Evolutionary conservation across 2,329 filamentous ascomycete species (phyloP).

Genomic region (Sporothrix euskadiensis): DNA sequence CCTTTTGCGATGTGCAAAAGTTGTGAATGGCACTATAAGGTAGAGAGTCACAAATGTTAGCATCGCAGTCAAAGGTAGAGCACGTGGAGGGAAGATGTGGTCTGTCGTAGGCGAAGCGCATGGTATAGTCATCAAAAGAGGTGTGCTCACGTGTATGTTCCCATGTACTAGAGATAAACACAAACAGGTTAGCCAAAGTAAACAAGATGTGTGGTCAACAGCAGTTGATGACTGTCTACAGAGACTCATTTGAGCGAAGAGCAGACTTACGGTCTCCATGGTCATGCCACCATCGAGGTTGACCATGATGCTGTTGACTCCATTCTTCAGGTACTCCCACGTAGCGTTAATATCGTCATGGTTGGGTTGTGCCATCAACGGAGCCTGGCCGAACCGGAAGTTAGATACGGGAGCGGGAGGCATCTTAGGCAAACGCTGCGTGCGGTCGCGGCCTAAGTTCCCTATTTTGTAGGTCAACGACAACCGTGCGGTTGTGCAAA

Average conservation of each 20-base stretch:
- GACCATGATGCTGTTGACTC: conserved; percentile 90
- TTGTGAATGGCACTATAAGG: conserved; percentile 80
- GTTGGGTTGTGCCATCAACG: conserved; percentile 30
- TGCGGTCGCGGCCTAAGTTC: background rate
- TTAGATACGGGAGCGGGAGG: conserved; percentile 26
- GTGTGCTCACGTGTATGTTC: conserved; percentile 75
- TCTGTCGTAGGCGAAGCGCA: too few relatives aligned
- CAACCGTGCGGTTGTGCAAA: background rate
- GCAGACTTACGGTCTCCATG: conserved; percentile 71
- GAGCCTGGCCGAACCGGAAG: conserved; percentile 17
- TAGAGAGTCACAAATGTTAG: conserved; percentile 41
- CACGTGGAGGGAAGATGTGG: too few relatives aligned
- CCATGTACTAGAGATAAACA: conserved; percentile 72
- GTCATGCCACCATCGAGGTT: conserved; percentile 90
- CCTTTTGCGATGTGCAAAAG: conserved; percentile 96
- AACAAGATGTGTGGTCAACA: background rate
- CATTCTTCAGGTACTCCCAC: conserved; percentile 80
- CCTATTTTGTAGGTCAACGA: background rate
- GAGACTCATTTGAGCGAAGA: background rate
- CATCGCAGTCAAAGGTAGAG: background rate
- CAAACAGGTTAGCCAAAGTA: conserved; percentile 24
- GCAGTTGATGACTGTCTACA: background rate
- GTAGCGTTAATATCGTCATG: conserved; percentile 35
- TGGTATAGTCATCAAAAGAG: background rate
- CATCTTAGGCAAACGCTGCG: conserved; percentile 19